Conservation (phyloP, 192 early-diverging fungal genomes). For the Jimgerdemannia lactiflua region DNA sequence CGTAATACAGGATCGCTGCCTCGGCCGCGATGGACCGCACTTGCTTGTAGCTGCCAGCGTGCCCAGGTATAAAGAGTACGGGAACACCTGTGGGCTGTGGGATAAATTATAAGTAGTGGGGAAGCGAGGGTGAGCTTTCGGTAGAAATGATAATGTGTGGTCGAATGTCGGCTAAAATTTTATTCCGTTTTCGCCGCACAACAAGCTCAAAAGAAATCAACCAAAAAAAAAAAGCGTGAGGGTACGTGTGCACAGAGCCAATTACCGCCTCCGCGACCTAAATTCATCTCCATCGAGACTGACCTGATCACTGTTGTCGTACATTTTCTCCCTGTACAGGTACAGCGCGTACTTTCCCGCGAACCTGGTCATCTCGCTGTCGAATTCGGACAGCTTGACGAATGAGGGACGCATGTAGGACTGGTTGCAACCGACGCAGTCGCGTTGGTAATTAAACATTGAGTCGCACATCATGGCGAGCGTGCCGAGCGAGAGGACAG, state of each 20-base stretch:
- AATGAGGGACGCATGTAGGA: conserved; percentile 54
- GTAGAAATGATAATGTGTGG: too few species aligned
- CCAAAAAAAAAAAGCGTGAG: neutral
- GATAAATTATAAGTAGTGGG: neutral
- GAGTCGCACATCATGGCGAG: conserved; percentile 51
- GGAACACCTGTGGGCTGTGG: conserved; percentile 69
- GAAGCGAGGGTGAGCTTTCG: neutral
- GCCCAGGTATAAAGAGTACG: conserved; percentile 91
- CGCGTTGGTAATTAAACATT: conserved; percentile 62
- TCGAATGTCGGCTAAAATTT: too few species aligned
- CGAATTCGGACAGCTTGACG: conserved; percentile 45
- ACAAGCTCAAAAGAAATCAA: neutral
- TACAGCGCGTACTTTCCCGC: conserved; percentile 76
- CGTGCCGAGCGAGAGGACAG: conserved; percentile 15
- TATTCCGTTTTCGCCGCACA: too few species aligned
- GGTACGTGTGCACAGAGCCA: neutral
- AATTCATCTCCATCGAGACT: neutral
- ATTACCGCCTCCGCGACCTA: neutral
- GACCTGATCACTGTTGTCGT: conserved; percentile 42
- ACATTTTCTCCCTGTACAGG: conserved; percentile 69
- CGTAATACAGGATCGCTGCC: conserved; percentile 55
- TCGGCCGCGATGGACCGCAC: conserved; percentile 82
- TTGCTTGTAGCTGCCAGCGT: conserved; percentile 93
- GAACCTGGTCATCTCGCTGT: conserved; percentile 51
- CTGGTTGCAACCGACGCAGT: conserved; percentile 48